Conservation (phyloP, 306 rosid species). For the Neltuma alba region DNA sequence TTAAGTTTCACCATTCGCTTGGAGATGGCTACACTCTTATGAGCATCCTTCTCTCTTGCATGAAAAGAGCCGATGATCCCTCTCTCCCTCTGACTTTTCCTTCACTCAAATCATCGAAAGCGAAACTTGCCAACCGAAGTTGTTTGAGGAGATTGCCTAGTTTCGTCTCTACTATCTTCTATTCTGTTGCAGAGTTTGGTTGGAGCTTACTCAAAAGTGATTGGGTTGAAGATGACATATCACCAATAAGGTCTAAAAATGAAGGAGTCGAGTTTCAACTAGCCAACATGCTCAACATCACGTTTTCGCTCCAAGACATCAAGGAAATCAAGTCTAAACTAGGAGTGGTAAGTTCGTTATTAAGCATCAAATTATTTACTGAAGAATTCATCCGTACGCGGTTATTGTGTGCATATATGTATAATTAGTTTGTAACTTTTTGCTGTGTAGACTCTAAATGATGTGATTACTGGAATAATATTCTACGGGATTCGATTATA, state of each 20-base stretch:
- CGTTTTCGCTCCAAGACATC: slow-evolving; percentile 29
- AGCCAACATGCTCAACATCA: neutral
- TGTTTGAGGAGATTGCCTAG: neutral
- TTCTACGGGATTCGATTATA: slow-evolving; percentile 41
- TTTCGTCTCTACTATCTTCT: neutral
- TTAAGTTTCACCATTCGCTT: neutral
- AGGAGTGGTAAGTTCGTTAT: neutral
- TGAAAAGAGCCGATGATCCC: neutral
- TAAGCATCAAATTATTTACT: no score
- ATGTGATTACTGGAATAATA: slow-evolving; percentile 34
- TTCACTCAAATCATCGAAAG: neutral
- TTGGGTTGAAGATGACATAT: slow-evolving; percentile 33
- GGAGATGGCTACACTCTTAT: slow-evolving; percentile 8
- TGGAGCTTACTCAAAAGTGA: slow-evolving; percentile 10
- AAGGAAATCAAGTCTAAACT: slow-evolving; percentile 40
- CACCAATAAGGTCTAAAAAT: slow-evolving; percentile 41
- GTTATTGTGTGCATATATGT: neutral
- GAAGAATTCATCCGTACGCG: no score
- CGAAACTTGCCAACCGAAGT: neutral
- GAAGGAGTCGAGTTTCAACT: slow-evolving; percentile 7
- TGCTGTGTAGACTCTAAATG: slow-evolving; percentile 37
- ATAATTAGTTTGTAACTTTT: neutral
- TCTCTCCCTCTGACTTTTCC: slow-evolving; percentile 4
- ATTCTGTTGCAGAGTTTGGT: slow-evolving; percentile 10
- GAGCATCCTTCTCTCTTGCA: neutral